Evolutionary conservation across 768 basidiomycete genomes (phyloP).

Genomic region (Harrya chromipes): DNA sequence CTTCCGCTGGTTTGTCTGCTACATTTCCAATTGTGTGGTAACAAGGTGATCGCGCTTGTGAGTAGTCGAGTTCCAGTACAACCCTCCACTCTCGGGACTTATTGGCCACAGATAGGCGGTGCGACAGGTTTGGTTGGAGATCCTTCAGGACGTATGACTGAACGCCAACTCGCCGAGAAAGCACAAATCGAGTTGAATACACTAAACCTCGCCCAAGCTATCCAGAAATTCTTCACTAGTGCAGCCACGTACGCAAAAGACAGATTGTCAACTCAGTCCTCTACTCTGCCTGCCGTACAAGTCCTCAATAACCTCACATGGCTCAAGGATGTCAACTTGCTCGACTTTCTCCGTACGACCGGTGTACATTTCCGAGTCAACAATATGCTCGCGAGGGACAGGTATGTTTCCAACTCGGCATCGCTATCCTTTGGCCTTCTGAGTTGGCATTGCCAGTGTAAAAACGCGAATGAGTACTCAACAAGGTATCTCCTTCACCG

Average conservation of each 20-base stretch:
- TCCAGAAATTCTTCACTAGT: constrained; percentile 69
- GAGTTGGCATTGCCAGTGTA: constrained; percentile 50
- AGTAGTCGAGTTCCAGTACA: constrained; percentile 26
- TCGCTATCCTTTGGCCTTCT: not conserved
- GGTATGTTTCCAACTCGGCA: constrained; percentile 43
- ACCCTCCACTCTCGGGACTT: not conserved
- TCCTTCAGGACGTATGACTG: constrained; percentile 84
- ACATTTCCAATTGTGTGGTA: constrained; percentile 87
- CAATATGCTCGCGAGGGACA: constrained; percentile 87
- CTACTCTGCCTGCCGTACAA: constrained; percentile 27
- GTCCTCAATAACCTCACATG: constrained; percentile 74
- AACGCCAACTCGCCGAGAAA: constrained; percentile 66
- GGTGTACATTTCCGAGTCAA: constrained; percentile 82
- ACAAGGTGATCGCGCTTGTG: constrained; percentile 80
- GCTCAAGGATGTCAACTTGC: constrained; percentile 67
- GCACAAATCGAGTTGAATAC: constrained; percentile 67
- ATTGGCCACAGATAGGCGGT: constrained; percentile 75
- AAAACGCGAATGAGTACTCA: constrained; percentile 73
- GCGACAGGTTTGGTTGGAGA: constrained; percentile 97
- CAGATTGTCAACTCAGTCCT: constrained; percentile 17
- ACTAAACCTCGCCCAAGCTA: constrained; percentile 52
- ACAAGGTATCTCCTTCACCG: constrained; percentile 95
- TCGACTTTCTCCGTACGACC: constrained; percentile 81
- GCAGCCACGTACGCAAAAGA: constrained; percentile 60
- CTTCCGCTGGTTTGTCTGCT: constrained; percentile 82